Evolutionary conservation across 1,284 basidiomycete genomes (phyloP), one percentile per base, ranked within the genome.

Genomic region (Ustilago loliicola): DNA sequence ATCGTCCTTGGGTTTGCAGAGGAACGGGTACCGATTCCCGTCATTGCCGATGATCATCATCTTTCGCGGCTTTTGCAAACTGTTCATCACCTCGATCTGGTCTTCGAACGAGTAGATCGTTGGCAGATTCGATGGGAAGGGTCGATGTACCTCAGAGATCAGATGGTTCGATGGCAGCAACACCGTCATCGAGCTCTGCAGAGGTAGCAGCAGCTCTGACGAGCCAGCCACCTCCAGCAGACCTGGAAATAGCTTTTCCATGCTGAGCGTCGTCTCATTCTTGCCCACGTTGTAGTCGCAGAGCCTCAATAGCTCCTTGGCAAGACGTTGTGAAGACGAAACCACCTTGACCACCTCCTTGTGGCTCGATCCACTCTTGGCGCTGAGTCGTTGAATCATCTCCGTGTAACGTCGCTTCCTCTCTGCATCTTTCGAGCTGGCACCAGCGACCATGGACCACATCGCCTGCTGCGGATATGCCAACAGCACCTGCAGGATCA

Each of bases 1-100:
- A 87, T 99, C 97, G 85, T 99, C 97, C 87, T 96, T 96, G 2
- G 97, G 96, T 87, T 99, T 99, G 77, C 94, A 95, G 17, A 99
- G 89, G 89, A 99, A 99, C 83, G 92, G 92, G 87, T 98, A 98
- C 2, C 89, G 88, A 67, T 91, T 90, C 3, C 95, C 95, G 82
- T 99, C 91, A 66, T 91, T 92, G 0, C 94, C 96, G 29, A 88
- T 88, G 61, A 99, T 93, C 0, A 92, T 92, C 67, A 99, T 91
- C 87, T 98, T 98, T 80, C 95, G 92, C 2, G 97, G 97, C 82
- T 92, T 93, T 53, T 95, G 94, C 23, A 99, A 88, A 11, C 97
- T 98, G 30, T 89, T 90, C 96, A 99, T 99, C 80, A 99, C 88
- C 36, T 94, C 93, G 69, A 99, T 91, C 32, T 92, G 91, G 72